Evolutionary conservation across 2,329 filamentous ascomycete species (phyloP), one percentile per base, ranked within the genome.

Genomic region (Sclerotiophoma versabilis): DNA sequence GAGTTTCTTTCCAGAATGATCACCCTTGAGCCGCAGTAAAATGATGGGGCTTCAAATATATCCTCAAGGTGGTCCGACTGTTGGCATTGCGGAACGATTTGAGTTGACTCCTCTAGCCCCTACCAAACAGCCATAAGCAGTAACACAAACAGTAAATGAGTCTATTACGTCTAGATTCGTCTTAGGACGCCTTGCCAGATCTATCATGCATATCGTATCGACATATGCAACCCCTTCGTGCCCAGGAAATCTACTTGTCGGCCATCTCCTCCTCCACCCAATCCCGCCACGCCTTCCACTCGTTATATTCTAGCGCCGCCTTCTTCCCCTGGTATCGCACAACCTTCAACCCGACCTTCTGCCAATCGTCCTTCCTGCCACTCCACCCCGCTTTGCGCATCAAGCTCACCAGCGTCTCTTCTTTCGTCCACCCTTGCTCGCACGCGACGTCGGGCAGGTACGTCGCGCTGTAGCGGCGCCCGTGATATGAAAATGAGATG

Each of bases 321-420:
- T 91, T 93, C 77, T 87, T 87, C 17, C 95, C 95, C 76, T 95
- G 91, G 74, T 98, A 99, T 64, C 91, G 84, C 49, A 93, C 87
- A 2, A 95, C 86, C 64, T 87, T 87, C 73, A 96, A 80, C 44
- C 90, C 86, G 3, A 97, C 86, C 55, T 91, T 87, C 62, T 83
- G 83, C 93, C 93, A 98, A 33, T 84, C 83, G 47, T 79, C 78
- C 68, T 70, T 78, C 37, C 77, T 75, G 1, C 92, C 92, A 53
- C 83, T 83, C 93, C 93, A 99, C 1, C 95, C 95, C 0, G 93
- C 93, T 81, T 99, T 99, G 55, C 91, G 84, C 88, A 97, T 95
- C 70, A 98, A 78, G 75, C 91, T 96, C 48, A 92, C 83, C 2
- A 99, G 76, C 0, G 93, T 91, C 81, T 98, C 91, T 72, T 98